A percentile compares a stretch with the other conserved stretches of the same genome.
Conservation (phyloP, 345 rosid species). For the Brassica nigra region DNA sequence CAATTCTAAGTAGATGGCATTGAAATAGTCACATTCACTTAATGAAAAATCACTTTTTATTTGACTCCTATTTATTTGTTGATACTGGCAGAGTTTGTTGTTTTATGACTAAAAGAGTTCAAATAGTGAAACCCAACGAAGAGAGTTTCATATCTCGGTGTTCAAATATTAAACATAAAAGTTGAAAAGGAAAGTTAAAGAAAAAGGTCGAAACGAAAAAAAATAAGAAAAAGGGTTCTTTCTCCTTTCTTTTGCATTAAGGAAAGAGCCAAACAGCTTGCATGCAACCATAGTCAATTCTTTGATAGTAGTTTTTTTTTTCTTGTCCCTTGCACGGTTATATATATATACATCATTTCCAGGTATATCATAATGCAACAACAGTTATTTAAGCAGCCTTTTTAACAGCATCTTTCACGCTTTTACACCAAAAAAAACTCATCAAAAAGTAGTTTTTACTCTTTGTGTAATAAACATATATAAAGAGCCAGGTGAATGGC, state of each 20-base stretch:
- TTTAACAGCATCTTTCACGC: not conserved
- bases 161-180: conserved; percentile 7
- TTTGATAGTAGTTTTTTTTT: not conserved
- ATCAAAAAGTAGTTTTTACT: not conserved
- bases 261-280: conserved; percentile 37
- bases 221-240: not conserved
- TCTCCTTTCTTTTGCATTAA: conserved; percentile 32
- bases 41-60: conserved; percentile 5
- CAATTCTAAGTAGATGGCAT: not conserved
- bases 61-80: conserved; percentile 14
- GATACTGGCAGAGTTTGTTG: conserved; percentile 27
- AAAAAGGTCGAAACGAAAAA: conserved; percentile 9
- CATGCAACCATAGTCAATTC: not conserved
- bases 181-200: not conserved
- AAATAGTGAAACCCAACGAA: conserved; percentile 23
- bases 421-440: not conserved
- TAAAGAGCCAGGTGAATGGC: conserved; percentile 7
- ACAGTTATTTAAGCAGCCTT: not conserved
- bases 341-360: not conserved
- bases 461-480: not conserved
- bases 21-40: conserved; percentile 18
- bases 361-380: not conserved
- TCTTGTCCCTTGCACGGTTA: conserved; percentile 5
- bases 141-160: conserved; percentile 16
- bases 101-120: conserved; percentile 16